Conservation (phyloP, 1,139 yeast genomes). For the Lodderomyces theae region DNA sequence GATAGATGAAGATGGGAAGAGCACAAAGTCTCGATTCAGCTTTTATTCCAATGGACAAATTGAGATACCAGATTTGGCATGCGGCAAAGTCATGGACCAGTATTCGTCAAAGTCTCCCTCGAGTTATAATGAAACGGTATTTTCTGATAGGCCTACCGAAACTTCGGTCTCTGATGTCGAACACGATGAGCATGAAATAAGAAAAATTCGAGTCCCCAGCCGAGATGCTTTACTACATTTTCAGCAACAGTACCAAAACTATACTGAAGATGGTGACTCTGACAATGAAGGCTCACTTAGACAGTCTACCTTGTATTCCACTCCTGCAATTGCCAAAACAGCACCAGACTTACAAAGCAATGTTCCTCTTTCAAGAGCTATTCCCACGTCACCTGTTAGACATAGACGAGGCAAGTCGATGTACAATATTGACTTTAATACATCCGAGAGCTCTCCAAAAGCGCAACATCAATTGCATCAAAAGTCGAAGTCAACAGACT, state of each 20-base stretch:
- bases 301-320: conserved; percentile 15
- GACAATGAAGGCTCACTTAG: conserved; percentile 28
- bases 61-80: conserved; percentile 42
- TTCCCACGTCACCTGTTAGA: conserved; percentile 25
- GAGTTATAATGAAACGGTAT: conserved; percentile 28
- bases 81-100: conserved; percentile 20
- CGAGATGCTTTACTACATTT: conserved; percentile 30
- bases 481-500: conserved; percentile 7
- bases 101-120: conserved; percentile 23
- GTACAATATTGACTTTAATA: conserved; percentile 35
- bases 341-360: conserved; percentile 8
- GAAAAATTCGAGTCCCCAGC: conserved; percentile 37
- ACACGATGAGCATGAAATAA: conserved; percentile 18
- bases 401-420: conserved; percentile 42
- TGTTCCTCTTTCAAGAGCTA: not conserved
- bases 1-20: conserved; percentile 11
- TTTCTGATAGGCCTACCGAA: conserved; percentile 28
- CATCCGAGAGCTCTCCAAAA: conserved; percentile 4
- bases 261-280: conserved; percentile 23
- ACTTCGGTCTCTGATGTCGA: conserved; percentile 18
- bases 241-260: conserved; percentile 23
- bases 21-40: conserved; percentile 23
- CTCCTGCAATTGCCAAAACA: conserved; percentile 9
- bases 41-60: conserved; percentile 38
- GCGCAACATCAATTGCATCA: not conserved